Evolutionary conservation across 2,329 filamentous ascomycete genomes (phyloP), one percentile per base, ranked within the genome.

Genomic region (Apiospora malaysiana): DNA sequence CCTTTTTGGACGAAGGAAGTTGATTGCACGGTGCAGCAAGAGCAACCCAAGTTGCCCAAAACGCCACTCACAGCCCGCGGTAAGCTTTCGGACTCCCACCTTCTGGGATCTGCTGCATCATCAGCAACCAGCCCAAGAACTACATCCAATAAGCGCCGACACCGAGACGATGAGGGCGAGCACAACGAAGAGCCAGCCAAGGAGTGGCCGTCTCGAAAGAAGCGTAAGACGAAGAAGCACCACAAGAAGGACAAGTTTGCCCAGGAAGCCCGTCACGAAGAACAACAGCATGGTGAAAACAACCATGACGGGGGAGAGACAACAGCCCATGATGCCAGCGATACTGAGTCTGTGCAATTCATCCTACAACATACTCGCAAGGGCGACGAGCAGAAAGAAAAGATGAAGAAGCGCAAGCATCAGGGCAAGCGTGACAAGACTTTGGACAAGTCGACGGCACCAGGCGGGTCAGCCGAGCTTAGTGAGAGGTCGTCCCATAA

Each of bases 201-300:
- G 27, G 51, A 37, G 27, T 16, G 27, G 7, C 16, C 63, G n/a
- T 27, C 63, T 21, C 40, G 40, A 12, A 66, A 66, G 12, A 45
- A 66, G 40, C 63, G 45, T 40, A 66, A 66, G 63, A 45, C 5
- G 37, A 25, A 66, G n/a, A 25, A 66, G n/a, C 63, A 45, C 42
- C 37, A 45, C n/a, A 21, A 66, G 37, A 66, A 66, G 63, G 12
- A 66, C 9, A 66, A 42, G 51, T 16, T 27, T 2, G 27, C 27
- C 1, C 27, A 27, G 27, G 8, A 59, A 27, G 16, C 16, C 7
- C 27, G 8, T 9, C 27, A 59, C 18, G 14, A 32, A 56, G 18
- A 59, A 16, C 27, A 59, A 16, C 51, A 59, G 27, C 51, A 59
- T 16, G 51, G 5, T 59, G 27, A 37, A 9, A 2, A 37, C 51